A percentile compares a stretch with the other conserved stretches of the same genome.
Evolutionary conservation across 1,139 yeast species (phyloP).

Genomic region (Citeromyces siamensis): DNA sequence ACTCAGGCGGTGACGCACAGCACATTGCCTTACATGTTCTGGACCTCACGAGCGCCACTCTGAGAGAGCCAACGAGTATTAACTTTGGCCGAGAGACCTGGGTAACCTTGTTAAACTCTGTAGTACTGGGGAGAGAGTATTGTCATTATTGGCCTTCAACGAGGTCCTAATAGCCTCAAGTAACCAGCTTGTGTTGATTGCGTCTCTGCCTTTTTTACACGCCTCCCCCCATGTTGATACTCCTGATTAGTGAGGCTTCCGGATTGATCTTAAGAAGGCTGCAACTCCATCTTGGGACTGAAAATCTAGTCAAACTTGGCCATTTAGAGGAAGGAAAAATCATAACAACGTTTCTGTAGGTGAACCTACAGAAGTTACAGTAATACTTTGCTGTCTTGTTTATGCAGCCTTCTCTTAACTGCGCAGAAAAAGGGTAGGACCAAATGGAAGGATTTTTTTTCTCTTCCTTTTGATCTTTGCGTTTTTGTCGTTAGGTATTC

Average conservation of each 20-base stretch:
- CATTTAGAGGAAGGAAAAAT: slow-evolving; percentile 28
- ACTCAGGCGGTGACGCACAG: no score
- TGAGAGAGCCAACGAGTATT: no score
- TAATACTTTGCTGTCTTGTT: slow-evolving; percentile 1
- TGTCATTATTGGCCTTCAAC: slow-evolving; percentile 26
- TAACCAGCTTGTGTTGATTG: slow-evolving; percentile 28
- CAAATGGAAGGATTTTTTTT: background rate
- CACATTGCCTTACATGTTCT: no score
- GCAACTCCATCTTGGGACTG: slow-evolving; percentile 18
- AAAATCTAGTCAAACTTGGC: slow-evolving; percentile 24
- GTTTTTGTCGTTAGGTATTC: no score
- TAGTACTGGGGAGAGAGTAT: no score
- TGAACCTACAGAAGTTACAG: slow-evolving; percentile 16
- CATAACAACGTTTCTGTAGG: slow-evolving; percentile 26
- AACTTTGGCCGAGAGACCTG: no score
- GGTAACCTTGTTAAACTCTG: no score
- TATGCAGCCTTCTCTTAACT: slow-evolving; percentile 2
- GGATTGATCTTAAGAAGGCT: slow-evolving; percentile 17
- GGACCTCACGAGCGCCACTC: no score
- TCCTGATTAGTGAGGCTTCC: slow-evolving; percentile 26
- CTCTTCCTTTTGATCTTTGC: background rate
- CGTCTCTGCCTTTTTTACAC: slow-evolving; percentile 30
- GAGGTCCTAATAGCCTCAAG: slow-evolving; percentile 26
- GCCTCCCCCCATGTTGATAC: slow-evolving; percentile 31
- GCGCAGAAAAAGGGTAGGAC: slow-evolving; percentile 2